A percentile compares a stretch with the other conserved stretches of the same genome.
phyloP scores from a whole-genome alignment of 371 early-diverging fungal species.

The Rhizopus arrhizus region DNA sequence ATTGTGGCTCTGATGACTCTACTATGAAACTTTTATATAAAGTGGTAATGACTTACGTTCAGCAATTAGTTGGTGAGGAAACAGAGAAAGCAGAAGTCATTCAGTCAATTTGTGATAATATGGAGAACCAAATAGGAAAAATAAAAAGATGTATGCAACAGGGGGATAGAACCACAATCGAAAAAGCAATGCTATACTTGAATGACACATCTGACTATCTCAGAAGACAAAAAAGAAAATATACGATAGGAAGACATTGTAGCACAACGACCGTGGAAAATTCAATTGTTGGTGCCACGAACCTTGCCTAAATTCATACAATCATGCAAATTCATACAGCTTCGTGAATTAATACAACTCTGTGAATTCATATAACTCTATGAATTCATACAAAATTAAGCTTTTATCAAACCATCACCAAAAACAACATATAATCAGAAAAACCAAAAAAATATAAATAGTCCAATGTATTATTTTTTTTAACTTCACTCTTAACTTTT shows the following conservation, averaged over 20 bases:
- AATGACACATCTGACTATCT: conserved; percentile 4
- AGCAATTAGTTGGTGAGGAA: conserved; percentile 12
- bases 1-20: conserved; percentile 7
- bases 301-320: too few species aligned
- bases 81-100: conserved; percentile 11
- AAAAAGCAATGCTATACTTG: conserved; percentile 7
- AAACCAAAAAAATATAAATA: too few species aligned
- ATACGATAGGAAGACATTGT: conserved; percentile 3
- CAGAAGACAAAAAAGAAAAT: background rate
- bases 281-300: too few species aligned
- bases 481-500: too few species aligned
- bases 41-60: conserved; percentile 4
- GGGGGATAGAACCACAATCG: conserved; percentile 6
- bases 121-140: conserved; percentile 6
- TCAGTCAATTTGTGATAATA: conserved; percentile 7
- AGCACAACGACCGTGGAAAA: too few species aligned
- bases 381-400: too few species aligned
- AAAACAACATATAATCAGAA: too few species aligned
- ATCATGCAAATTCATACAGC: too few species aligned
- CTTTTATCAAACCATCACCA: too few species aligned
- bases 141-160: background rate
- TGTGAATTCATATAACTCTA: too few species aligned
- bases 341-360: too few species aligned
- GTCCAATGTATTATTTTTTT: too few species aligned
- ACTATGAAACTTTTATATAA: conserved; percentile 10